These are phyloP conservation scores for Metarhizium guizhouense DNA, from an alignment of 2,329 filamentous ascomycete species.

Conservation along the genomic window DNA sequence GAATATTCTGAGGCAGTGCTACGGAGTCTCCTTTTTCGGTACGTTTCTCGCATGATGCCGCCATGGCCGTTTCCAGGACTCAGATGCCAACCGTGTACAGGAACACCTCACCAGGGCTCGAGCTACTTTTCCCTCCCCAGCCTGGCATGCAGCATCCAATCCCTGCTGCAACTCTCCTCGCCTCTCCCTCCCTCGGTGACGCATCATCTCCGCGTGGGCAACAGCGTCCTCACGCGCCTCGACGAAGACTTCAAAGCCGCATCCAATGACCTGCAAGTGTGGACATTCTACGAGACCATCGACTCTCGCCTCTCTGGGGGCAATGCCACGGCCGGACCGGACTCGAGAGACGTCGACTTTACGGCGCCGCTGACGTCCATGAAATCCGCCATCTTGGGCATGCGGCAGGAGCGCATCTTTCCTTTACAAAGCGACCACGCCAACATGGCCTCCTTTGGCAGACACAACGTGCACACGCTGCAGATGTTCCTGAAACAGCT, in stretches of 20 bases:
- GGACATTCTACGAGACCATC: constrained; percentile 55
- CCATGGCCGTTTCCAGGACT: not conserved
- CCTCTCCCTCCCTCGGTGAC: constrained; percentile 42
- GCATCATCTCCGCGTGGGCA: constrained; percentile 40
- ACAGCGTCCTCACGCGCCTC: constrained; percentile 35
- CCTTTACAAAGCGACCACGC: constrained; percentile 47
- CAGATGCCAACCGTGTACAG: constrained; percentile 11
- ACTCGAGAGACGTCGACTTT: constrained; percentile 40
- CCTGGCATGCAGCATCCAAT: constrained; percentile 44
- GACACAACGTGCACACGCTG: constrained; percentile 39
- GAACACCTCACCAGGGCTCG: constrained; percentile 53
- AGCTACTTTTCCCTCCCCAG: constrained; percentile 52
- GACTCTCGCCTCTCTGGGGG: constrained; percentile 46
- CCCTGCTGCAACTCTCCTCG: constrained; percentile 39
- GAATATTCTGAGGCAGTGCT: constrained; percentile 44
- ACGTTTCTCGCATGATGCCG: constrained; percentile 17
- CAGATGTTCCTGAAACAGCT: constrained; percentile 28
- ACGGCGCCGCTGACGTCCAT: constrained; percentile 50
- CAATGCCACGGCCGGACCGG: not conserved
- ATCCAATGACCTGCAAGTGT: constrained; percentile 49
- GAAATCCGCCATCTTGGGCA: constrained; percentile 42
- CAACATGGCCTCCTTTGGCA: constrained; percentile 44
- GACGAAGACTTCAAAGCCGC: constrained; percentile 49
- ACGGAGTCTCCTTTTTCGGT: constrained; percentile 54
- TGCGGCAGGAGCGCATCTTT: constrained; percentile 41